Evolutionary conservation across 139 green algal genomes (phyloP), one percentile per base, ranked within the genome.

Genomic region (Chlamydomonas applanata): DNA sequence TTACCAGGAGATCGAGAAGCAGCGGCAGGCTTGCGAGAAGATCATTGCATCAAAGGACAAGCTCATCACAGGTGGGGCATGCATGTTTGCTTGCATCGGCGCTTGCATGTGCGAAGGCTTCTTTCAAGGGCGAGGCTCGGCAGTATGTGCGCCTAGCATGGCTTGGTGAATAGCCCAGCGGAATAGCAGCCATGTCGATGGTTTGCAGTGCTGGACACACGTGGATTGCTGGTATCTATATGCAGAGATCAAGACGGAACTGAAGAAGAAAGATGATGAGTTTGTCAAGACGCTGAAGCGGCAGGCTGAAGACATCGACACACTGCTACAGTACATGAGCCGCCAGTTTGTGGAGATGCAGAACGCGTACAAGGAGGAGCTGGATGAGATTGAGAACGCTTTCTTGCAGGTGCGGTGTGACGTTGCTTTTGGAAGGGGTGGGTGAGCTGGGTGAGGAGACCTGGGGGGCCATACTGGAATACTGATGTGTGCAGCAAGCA

Each of bases 211-310:
- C n/a, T n/a, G n/a, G n/a, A n/a, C n/a, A n/a, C n/a, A n/a, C n/a
- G n/a, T n/a, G n/a, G n/a, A n/a, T n/a, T n/a, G n/a, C n/a, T n/a
- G n/a, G n/a, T n/a, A n/a, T n/a, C n/a, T n/a, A n/a, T 24, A 32
- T 45, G 73, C 72, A 69, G 84, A 92, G 49, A 88, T 93, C 74
- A 84, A 85, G 25, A 67, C 52, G 7, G 87, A 91, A 74, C 79
- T 95, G 4, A 91, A 91, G 69, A 75, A 75, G 32, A 94, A 93
- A 83, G 89, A 95, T 70, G 89, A 95, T 60, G 90, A 94, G 60
- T 95, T 91, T 74, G 81, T 90, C 0, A 87, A 86, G 79, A 83
- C 89, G 27, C 84, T 95, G 4, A 91, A 91, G 73, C 52, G 72
- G 9, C 85, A 84, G 62, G 86, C 87, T 11, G 83, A 87, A 76